Conservation (phyloP, 2,329 filamentous ascomycete genomes). For the Cercospora brassicicola region DNA sequence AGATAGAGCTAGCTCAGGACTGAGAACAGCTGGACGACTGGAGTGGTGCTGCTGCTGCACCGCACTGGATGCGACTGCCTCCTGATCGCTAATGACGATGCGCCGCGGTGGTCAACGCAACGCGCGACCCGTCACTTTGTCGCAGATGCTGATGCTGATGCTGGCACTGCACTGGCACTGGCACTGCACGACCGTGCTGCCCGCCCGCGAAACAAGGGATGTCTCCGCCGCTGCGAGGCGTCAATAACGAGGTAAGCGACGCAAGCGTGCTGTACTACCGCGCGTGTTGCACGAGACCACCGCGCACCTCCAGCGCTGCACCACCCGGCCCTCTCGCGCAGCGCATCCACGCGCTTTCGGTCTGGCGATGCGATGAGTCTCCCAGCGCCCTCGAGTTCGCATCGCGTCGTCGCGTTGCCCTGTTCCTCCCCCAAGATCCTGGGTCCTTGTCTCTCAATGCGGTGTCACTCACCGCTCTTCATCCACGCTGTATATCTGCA, state of each 20-base stretch:
- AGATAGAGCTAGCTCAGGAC: neutral
- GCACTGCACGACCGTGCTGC: neutral
- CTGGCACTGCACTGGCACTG: neutral
- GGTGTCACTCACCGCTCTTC: constrained; percentile 24
- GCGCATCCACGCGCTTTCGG: constrained; percentile 19
- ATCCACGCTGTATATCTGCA: constrained; percentile 6
- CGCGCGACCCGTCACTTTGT: neutral
- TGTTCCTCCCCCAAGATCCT: constrained; percentile 5
- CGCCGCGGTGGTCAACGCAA: neutral
- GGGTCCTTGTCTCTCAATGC: constrained; percentile 20
- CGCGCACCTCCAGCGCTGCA: constrained; percentile 9
- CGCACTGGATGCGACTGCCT: neutral
- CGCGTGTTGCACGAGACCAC: constrained; percentile 6
- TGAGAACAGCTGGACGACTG: neutral
- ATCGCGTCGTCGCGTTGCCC: constrained; percentile 3
- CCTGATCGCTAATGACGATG: neutral
- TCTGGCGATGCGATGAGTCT: neutral
- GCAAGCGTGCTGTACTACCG: neutral
- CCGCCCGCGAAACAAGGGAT: neutral
- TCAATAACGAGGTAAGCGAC: neutral
- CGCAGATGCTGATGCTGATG: neutral
- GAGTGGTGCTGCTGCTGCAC: neutral
- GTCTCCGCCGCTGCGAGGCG: neutral
- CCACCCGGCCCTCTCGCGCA: constrained; percentile 11
- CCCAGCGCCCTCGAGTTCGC: neutral